Base-by-base conservation (phyloP, 495 filamentous ascomycete species). In the Aspergillus ellipticus region DNA sequence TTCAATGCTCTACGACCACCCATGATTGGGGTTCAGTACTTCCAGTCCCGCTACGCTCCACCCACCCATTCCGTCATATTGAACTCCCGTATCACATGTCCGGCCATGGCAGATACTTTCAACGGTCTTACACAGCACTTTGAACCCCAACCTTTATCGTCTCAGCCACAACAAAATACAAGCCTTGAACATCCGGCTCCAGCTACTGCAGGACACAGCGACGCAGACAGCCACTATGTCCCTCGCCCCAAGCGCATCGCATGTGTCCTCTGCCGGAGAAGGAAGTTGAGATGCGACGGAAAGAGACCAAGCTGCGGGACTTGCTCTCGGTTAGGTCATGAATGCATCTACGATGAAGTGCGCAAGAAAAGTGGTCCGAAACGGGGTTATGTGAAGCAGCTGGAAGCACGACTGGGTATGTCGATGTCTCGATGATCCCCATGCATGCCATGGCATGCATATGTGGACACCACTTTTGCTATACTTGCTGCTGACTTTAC, bases 341-440 rank as follows among this genome's bases (percentile, higher is more conserved):
- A 85, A 53, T 99, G 94, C 76, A 84, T 89, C 11, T 99, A 97
- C 65, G 94, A 97, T 73, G 94, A 99, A 74, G 87, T 92, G 49
- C 84, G 94, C 67, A 89, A 91, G 74, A 99, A 99, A 80, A 97
- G 94, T 70, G 94, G 94, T 8, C 94, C 94, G 4, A 99, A 97
- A 76, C 82, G 95, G 67, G 94, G 94, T 57, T 97, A 99, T 72
- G 95, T 99, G 55, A 99, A 97, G 78, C 90, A 92, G 51, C 68
- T 99, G 66, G 95, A 97, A 74, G 93, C 95, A 55, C 83, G 95
- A 64, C 73, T 99, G 64, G 91, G 93, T 97, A 79, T 67, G 74
- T 63, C 49, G 31, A 13, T 41, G 22, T 19, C 29, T 3, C 15
- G 16, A 35, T 16, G 19, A 15, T 20, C 3, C 16, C 24, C 48